These are phyloP conservation scores for Erodium trifolium DNA, from an alignment of 441 rosid species.

Conservation along the genomic window DNA sequence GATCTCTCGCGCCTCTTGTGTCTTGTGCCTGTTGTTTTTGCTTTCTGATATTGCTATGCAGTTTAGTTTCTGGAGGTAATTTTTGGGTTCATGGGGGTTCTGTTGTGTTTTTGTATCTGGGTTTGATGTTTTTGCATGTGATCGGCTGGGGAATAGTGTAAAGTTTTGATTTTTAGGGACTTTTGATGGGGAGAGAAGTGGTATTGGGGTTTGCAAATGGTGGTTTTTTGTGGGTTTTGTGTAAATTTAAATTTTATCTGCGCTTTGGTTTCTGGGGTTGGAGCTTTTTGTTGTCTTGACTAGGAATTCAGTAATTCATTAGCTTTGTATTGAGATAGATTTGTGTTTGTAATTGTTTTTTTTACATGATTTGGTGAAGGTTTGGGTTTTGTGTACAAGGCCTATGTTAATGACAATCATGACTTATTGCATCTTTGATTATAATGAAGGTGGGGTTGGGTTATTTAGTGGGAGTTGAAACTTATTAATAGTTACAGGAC, in stretches of 20 bases:
- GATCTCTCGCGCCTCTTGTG: neutral
- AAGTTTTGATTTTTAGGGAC: conserved; percentile 1
- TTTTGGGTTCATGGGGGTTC: neutral
- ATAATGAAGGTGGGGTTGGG: conserved; percentile 5
- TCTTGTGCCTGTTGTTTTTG: neutral
- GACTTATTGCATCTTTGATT: neutral
- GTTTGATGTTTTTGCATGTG: conserved; percentile 6
- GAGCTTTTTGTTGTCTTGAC: neutral
- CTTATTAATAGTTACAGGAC: neutral
- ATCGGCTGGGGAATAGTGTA: neutral
- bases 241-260: neutral
- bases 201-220: conserved; percentile 5
- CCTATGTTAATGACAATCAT: neutral
- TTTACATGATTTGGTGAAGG: neutral
- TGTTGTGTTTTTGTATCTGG: conserved; percentile 1
- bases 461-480: neutral
- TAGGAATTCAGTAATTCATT: neutral
- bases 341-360: neutral
- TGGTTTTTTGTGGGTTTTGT: conserved; percentile 1
- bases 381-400: neutral
- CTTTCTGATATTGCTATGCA: neutral
- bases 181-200: neutral
- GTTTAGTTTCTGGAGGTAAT: neutral
- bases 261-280: neutral
- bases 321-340: neutral